Evolutionary conservation across 768 basidiomycete genomes (phyloP).

Genomic region (Termitomyces heimii): DNA sequence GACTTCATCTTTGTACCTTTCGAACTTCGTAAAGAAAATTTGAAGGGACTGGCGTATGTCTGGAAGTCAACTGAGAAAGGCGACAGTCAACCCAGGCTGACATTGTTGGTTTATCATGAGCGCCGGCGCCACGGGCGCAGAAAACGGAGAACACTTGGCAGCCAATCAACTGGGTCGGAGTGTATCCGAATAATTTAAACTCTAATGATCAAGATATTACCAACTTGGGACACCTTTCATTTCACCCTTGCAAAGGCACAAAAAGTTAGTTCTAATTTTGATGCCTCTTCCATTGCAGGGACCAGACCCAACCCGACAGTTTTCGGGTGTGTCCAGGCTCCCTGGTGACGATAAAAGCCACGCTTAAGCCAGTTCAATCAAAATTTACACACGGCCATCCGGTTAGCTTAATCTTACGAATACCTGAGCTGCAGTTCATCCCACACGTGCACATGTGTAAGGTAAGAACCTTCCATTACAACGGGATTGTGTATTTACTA

Average conservation of each 20-base stretch:
- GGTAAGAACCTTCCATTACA: conserved; percentile 8
- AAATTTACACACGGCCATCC: background rate
- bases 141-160: background rate
- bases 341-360: background rate
- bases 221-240: background rate
- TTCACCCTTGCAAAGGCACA: background rate
- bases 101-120: background rate
- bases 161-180: conserved; percentile 1
- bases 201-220: background rate
- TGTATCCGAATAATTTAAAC: background rate
- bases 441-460: background rate
- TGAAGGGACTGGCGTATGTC: background rate
- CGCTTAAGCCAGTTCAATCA: background rate
- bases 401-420: conserved; percentile 9
- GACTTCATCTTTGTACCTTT: background rate
- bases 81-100: background rate
- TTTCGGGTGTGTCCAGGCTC: background rate
- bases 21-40: background rate
- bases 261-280: background rate
- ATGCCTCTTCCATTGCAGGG: background rate
- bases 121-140: background rate
- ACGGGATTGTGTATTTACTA: background rate
- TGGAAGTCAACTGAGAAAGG: background rate
- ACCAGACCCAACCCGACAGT: background rate
- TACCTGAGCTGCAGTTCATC: background rate